Base-by-base conservation (phyloP, 2,329 filamentous ascomycete genomes). In the Hymenoscyphus albidus region DNA sequence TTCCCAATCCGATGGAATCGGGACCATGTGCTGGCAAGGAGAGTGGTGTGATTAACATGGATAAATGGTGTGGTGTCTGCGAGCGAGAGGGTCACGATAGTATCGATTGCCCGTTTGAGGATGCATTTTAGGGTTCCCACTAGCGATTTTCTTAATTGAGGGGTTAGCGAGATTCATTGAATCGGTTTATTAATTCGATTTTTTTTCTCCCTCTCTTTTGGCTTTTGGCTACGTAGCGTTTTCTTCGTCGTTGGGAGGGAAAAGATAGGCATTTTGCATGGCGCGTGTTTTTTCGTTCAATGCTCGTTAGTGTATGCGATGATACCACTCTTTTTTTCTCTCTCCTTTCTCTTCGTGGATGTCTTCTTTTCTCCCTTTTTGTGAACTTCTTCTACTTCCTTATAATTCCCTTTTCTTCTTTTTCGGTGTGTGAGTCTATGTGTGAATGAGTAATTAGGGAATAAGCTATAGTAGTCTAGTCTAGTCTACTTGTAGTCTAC, bases 61-160 rank as follows among this genome's bases (percentile, higher is more conserved):
- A 89, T 67, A 97, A 97, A 79, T 99, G 95, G 95, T 99, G 95
- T 78, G 95, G 95, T 16, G 82, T 98, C 56, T 99, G 95, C 76
- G 95, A 99, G 81, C 87, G 92, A 67, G 95, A 99, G 74, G 95
- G 95, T 14, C 95, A 99, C 76, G 91, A 97, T 77, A 97, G 94
- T 74, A 93, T 96, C 67, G 92, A 96, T 77, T 97, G 93, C 78
- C 93, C 93, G 13, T 90, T 96, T 77, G 93, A 97, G 78, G 92
- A 96, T 77, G 87, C 87, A 38, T 90, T 88, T 69, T 88, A 80
- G 65, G 38, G 38, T 51, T 27, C 27, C 3, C 3, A 27, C 44
- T 51, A 51, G 18, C 44, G 44, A 12, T 51, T 9, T 48, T 16
- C 22, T 27, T 27, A 27, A 27, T 3, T 27, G 27, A 2, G 27